Conservation (phyloP, 306 rosid genomes). For the Sophora flavescens region DNA sequence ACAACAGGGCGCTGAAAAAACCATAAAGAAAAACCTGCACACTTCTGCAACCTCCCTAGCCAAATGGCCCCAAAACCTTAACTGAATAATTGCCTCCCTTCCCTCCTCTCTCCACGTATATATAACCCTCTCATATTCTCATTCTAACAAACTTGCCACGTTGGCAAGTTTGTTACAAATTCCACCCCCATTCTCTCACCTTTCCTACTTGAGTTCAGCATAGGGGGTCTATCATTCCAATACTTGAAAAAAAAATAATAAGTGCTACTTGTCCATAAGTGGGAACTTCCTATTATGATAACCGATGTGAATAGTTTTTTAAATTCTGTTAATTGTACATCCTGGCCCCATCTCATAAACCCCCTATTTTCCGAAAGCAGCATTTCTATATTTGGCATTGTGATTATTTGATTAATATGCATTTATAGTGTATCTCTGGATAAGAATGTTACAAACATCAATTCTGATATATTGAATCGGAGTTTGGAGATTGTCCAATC, state of each 20-base stretch:
- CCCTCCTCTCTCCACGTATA: no score
- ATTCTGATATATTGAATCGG: conserved; percentile 11
- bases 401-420: background rate
- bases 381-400: conserved; percentile 6
- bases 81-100: no score
- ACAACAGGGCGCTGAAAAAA: no score
- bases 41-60: no score
- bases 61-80: no score
- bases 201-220: no score
- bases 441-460: conserved; percentile 12
- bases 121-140: no score
- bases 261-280: background rate
- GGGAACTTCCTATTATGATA: conserved; percentile 8
- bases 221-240: background rate
- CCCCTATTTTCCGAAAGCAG: conserved; percentile 14
- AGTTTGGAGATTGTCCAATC: background rate
- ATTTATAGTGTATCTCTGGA: background rate
- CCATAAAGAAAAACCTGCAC: no score
- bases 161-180: no score
- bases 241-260: conserved; percentile 3
- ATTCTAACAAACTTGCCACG: no score
- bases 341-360: conserved; percentile 16
- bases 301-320: background rate
- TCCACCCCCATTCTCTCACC: no score
- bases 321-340: background rate